Conservation (phyloP, 495 filamentous ascomycete species). For the Aspergillus homomorphus region DNA sequence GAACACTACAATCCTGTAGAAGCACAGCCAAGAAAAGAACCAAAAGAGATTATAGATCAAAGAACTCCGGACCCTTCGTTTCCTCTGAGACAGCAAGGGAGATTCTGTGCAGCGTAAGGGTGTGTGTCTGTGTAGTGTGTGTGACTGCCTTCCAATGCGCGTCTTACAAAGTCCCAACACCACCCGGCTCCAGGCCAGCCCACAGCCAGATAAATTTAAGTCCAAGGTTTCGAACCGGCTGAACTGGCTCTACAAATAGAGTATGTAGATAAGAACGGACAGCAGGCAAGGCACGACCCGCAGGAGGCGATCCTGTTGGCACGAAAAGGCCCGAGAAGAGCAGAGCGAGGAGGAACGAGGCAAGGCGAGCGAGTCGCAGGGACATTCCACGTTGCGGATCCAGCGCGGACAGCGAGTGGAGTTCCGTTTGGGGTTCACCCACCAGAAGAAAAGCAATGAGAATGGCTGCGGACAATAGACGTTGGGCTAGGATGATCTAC, state of each 20-base stretch:
- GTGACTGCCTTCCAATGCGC: constrained; percentile 4
- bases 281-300: constrained; percentile 17
- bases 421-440: background rate
- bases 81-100: constrained; percentile 5
- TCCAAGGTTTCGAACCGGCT: no score
- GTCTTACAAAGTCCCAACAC: constrained; percentile 8
- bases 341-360: constrained; percentile 1
- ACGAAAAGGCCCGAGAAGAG: constrained; percentile 8
- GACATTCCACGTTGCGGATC: constrained; percentile 23
- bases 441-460: background rate
- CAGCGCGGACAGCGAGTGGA: background rate
- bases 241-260: constrained; percentile 12
- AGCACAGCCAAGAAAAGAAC: background rate
- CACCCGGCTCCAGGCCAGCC: background rate
- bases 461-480: background rate
- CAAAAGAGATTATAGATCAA: background rate
- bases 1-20: background rate
- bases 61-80: background rate
- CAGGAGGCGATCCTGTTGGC: constrained; percentile 18
- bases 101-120: constrained; percentile 7
- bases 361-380: constrained; percentile 12
- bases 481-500: background rate
- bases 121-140: background rate
- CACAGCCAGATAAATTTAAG: constrained; percentile 6
- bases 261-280: constrained; percentile 11